Evolutionary conservation across 371 early-diverging fungal genomes (phyloP).

Genomic region (Mucor mucedo): DNA sequence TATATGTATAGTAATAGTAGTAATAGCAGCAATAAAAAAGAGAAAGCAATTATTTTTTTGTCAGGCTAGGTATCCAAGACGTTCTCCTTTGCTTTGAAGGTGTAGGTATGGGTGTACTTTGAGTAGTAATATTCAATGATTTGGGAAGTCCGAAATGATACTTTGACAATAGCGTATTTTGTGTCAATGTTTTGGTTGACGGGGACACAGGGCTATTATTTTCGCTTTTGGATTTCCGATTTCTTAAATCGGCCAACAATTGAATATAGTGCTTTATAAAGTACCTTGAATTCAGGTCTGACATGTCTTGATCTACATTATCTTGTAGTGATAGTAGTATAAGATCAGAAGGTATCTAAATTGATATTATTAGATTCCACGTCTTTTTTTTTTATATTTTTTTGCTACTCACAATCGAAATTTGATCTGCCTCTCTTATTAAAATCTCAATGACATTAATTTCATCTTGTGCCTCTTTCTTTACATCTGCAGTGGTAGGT

Average conservation of each 20-base stretch:
- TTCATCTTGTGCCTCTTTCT: slow-evolving; percentile 59
- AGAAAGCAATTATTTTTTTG: not conserved
- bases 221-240: slow-evolving; percentile 6
- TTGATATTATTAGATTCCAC: not conserved
- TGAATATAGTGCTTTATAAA: slow-evolving; percentile 25
- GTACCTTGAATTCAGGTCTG: slow-evolving; percentile 18
- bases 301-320: slow-evolving; percentile 12
- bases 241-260: slow-evolving; percentile 9
- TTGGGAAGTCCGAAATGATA: slow-evolving; percentile 12
- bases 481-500: slow-evolving; percentile 48
- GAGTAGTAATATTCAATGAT: not conserved
- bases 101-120: not conserved
- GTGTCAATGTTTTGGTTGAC: not conserved
- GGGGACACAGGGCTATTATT: slow-evolving; percentile 11
- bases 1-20: slow-evolving; percentile 5
- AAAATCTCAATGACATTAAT: slow-evolving; percentile 79
- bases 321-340: slow-evolving; percentile 18
- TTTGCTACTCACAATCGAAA: slow-evolving; percentile 62
- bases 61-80: slow-evolving; percentile 27
- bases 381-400: not conserved
- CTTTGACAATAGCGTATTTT: not conserved
- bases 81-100: slow-evolving; percentile 15
- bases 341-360: slow-evolving; percentile 29
- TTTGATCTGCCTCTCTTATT: slow-evolving; percentile 70
- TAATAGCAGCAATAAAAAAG: not conserved